These are phyloP conservation scores for Colletotrichum ledebouriae DNA, from an alignment of 2,329 filamentous ascomycete species.

Conservation along the genomic window DNA sequence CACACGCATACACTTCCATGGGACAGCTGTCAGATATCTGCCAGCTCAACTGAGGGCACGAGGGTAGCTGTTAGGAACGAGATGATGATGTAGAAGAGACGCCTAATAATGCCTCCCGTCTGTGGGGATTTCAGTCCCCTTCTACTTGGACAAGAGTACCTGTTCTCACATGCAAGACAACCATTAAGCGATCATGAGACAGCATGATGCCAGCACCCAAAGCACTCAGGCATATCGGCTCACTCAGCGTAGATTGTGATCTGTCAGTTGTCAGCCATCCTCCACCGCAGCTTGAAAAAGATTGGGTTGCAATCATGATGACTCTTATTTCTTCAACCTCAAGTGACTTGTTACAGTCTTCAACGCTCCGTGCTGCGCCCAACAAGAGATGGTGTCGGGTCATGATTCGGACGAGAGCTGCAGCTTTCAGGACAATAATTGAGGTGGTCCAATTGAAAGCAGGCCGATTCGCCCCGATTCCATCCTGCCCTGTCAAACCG, in stretches of 20 bases:
- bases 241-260: constrained; percentile 29
- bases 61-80: too few relatives aligned
- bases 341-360: constrained; percentile 1
- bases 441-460: constrained; percentile 16
- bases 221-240: constrained; percentile 17
- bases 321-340: not conserved
- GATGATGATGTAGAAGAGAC: not conserved
- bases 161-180: constrained; percentile 12
- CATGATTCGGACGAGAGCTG: constrained; percentile 12
- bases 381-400: constrained; percentile 23
- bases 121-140: not conserved
- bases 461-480: constrained; percentile 27
- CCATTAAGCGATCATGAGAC: constrained; percentile 15
- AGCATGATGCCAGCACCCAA: not conserved
- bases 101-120: not conserved
- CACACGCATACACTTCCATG: too few relatives aligned
- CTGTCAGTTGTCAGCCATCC: constrained; percentile 34
- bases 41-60: too few relatives aligned
- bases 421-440: not conserved
- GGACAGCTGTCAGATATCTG: too few relatives aligned
- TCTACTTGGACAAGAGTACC: not conserved
- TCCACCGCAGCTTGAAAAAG: not conserved
- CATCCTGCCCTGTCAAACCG: constrained; percentile 5
- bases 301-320: constrained; percentile 8
- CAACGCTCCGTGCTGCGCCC: not conserved